Conservation (phyloP, 2,329 filamentous ascomycete species). For the Chaetomiaceae sp. region DNA sequence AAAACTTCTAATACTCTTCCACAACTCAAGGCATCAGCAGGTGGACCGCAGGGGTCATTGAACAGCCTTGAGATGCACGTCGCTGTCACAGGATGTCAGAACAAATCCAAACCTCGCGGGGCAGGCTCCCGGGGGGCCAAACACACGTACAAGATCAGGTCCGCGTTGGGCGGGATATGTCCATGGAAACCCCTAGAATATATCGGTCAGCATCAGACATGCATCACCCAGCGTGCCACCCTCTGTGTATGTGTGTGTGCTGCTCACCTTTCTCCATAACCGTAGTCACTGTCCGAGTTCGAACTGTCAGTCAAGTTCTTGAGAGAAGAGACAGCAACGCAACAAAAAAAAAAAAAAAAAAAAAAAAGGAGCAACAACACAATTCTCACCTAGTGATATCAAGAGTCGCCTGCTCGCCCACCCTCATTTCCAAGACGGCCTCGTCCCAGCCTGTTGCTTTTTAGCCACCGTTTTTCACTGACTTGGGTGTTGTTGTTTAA, state of each 20-base stretch:
- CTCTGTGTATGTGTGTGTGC: neutral
- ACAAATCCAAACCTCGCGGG: neutral
- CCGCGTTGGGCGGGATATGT: conserved; percentile 69
- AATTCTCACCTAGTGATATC: conserved; percentile 73
- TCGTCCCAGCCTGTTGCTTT: conserved; percentile 86
- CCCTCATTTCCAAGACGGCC: conserved; percentile 77
- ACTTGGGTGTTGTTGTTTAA: too few relatives aligned
- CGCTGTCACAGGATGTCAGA: conserved; percentile 27
- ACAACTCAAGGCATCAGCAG: too few relatives aligned
- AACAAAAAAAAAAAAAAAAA: too few relatives aligned
- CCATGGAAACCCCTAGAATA: conserved; percentile 66
- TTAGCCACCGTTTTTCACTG: too few relatives aligned
- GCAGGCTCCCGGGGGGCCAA: neutral
- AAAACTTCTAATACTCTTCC: too few relatives aligned
- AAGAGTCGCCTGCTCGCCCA: conserved; percentile 84
- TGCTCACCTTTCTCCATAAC: conserved; percentile 55
- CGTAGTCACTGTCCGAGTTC: conserved; percentile 53
- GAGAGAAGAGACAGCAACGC: too few relatives aligned
- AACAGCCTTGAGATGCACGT: conserved; percentile 33
- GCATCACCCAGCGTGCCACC: too few relatives aligned
- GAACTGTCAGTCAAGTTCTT: neutral
- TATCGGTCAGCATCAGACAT: too few relatives aligned
- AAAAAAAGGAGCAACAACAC: too few relatives aligned
- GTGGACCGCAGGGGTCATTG: conserved; percentile 17
- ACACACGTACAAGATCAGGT: conserved; percentile 74